phyloP scores from a whole-genome alignment of 805 yeast genomes.

The Starmerella bombi region DNA sequence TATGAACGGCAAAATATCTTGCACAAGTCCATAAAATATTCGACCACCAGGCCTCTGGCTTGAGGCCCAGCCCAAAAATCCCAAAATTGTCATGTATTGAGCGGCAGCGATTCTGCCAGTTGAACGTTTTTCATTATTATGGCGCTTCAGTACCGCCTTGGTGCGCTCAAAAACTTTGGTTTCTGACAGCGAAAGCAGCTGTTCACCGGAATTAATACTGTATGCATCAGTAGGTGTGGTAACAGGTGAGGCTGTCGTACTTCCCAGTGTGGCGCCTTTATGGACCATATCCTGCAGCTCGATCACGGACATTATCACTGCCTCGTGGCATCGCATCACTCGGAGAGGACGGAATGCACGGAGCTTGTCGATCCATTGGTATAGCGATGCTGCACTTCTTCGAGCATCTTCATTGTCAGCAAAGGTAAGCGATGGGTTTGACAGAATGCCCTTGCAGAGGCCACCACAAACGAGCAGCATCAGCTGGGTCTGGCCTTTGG shows the following conservation, averaged over 20 bases:
- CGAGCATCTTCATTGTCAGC: neutral
- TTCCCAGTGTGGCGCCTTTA: too few species aligned
- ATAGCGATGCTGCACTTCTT: neutral
- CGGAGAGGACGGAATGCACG: slow-evolving; percentile 3
- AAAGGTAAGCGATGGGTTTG: neutral
- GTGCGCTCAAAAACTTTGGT: slow-evolving; percentile 1
- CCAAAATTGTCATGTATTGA: neutral
- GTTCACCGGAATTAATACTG: neutral
- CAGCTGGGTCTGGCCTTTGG: slow-evolving; percentile 1
- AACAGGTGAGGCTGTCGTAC: too few species aligned
- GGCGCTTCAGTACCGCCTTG: neutral
- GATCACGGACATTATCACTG: neutral
- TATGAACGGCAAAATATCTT: neutral
- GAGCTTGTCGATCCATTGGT: neutral
- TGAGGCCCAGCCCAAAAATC: neutral
- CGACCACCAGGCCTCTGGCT: slow-evolving; percentile 1
- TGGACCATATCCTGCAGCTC: neutral
- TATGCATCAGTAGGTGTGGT: too few species aligned
- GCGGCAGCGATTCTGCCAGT: slow-evolving; percentile 2
- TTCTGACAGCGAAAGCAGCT: neutral
- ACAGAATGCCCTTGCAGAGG: neutral
- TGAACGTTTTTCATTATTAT: neutral
- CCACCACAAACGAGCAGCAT: neutral
- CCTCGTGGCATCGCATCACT: slow-evolving; percentile 2
- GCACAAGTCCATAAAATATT: neutral